Conservation (phyloP, 73 alveolate genomes). For the Tetrahymena malaccensis region DNA sequence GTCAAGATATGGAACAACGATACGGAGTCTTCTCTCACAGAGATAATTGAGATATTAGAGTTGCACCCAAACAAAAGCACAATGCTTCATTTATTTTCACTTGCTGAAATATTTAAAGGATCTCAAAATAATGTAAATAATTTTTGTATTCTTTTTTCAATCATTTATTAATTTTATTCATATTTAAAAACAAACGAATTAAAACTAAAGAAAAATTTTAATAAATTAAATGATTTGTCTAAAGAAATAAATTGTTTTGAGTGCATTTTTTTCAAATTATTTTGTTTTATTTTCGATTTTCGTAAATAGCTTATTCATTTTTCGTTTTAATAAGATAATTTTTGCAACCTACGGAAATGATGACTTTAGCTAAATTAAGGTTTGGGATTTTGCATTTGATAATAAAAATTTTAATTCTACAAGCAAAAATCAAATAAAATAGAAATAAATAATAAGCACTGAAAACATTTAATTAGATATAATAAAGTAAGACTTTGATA, state of each 20-base stretch:
- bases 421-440: not conserved
- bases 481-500: not conserved
- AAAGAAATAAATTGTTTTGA: too few relatives aligned
- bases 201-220: not conserved
- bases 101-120: not conserved
- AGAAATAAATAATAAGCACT: not conserved
- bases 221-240: too few relatives aligned
- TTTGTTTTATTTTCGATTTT: too few relatives aligned
- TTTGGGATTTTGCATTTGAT: not conserved
- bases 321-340: not conserved
- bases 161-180: too few relatives aligned
- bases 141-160: not conserved
- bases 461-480: not conserved
- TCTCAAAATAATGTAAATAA: not conserved
- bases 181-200: too few relatives aligned
- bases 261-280: too few relatives aligned
- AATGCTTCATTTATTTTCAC: not conserved
- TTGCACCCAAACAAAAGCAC: not conserved
- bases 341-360: not conserved
- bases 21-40: not conserved
- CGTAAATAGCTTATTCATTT: too few relatives aligned
- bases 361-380: not conserved
- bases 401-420: not conserved
- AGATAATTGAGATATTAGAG: not conserved
- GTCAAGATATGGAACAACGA: not conserved